A percentile compares a stretch with the other conserved stretches of the same genome.
Evolutionary conservation across 1,284 basidiomycete genomes (phyloP).

Genomic region (Anthracocystis panici-leucophaei): DNA sequence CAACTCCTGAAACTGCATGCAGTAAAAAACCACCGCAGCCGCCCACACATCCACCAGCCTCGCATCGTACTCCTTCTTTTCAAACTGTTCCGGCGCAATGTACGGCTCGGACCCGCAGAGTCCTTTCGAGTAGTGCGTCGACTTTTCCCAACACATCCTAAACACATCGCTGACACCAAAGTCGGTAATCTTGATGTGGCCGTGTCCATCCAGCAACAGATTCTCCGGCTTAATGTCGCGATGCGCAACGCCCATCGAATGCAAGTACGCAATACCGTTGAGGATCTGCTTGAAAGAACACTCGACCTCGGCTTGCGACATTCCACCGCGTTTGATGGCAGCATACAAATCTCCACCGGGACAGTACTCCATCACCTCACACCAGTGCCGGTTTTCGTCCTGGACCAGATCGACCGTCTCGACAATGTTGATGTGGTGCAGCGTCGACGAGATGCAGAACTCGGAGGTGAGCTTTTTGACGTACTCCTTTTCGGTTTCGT

Average conservation of each 20-base stretch:
- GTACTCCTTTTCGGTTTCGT: conserved; percentile 98
- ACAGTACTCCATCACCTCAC: conserved; percentile 99
- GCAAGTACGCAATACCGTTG: conserved; percentile 86
- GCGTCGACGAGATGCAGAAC: conserved; percentile 97
- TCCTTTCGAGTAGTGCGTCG: conserved; percentile 95
- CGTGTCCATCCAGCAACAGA: conserved; percentile 89
- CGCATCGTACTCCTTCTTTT: conserved; percentile 97
- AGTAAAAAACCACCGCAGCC: conserved; percentile 96
- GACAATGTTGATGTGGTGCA: conserved; percentile 95
- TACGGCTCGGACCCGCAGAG: conserved; percentile 98
- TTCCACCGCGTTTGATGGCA: conserved; percentile 96
- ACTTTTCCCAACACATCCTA: conserved; percentile 96
- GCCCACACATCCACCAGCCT: conserved; percentile 98
- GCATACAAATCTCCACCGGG: conserved; percentile 92
- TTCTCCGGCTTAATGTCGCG: conserved; percentile 99
- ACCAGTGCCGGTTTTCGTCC: conserved; percentile 96
- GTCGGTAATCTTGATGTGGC: conserved; percentile 98
- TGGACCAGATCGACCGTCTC: conserved; percentile 99
- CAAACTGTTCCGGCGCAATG: conserved; percentile 97
- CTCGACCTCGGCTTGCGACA: conserved; percentile 93
- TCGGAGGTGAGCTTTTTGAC: conserved; percentile 99
- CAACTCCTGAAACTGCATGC: conserved; percentile 74
- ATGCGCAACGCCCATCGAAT: conserved; percentile 96
- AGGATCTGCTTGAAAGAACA: conserved; percentile 98
- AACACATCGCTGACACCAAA: conserved; percentile 99